Evolutionary conservation across 2,329 filamentous ascomycete genomes (phyloP), one percentile per base, ranked within the genome.

Genomic region (Catunica adiposa): DNA sequence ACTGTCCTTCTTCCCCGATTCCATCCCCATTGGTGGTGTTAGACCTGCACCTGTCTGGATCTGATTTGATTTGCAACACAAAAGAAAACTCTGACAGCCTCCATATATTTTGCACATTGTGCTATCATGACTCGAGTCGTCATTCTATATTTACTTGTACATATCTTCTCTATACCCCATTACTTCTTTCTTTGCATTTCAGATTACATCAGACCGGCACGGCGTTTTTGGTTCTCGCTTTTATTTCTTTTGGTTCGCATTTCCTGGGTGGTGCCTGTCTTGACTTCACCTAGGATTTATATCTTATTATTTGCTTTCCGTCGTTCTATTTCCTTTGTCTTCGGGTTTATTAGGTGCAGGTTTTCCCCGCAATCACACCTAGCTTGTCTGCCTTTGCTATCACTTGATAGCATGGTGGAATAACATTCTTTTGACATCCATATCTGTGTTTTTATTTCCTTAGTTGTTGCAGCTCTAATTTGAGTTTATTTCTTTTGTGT

Each of bases 1-100:
- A 62, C 68, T 74, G 52, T 75, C 72, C 58, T 80, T 83, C 65
- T 83, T 84, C 64, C 71, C 64, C 9, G 68, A 70, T 46, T 59
- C 64, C 17, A 47, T 57, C 34, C 56, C 56, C 5, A 31, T 37
- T n/a, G 56, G 56, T 25, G 56, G 52, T 9, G 56, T 31, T 20
- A 63, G 53, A 17, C 64, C 67, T 50, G 61, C 58, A 25, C 58
- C 69, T 11, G 66, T 73, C 54, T 79, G 77, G 77, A 79, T 79
- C 60, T 79, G 51, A 62, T 56, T 14, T 38, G 31, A 40, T 17
- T 25, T 29, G 38, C 48, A 51, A 51, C 22, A 53, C 15, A 25
- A 53, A 53, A 53, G 23, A 23, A 40, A 53, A 40, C 1, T 40
- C 22, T 22, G 1, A 53, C 3, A 37, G n/a, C 9, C 9, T 17